Base-by-base conservation (phyloP, 257 asterid species). In the Schizonepeta tenuifolia region DNA sequence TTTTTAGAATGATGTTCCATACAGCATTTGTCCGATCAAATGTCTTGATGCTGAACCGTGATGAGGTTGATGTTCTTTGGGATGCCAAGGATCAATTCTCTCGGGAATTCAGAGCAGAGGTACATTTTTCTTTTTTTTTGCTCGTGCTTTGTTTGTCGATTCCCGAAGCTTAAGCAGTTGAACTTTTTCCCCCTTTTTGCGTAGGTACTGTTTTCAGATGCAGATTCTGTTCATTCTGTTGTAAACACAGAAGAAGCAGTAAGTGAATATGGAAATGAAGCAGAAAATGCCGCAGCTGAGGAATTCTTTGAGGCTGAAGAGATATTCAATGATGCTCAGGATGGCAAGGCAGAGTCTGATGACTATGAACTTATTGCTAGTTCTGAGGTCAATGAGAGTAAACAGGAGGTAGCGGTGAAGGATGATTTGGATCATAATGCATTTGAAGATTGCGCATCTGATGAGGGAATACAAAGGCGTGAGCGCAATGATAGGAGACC, bases 231-330 rank as follows among this genome's bases (percentile, higher is more conserved):
- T 79, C 84, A 85, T 50, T 85, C 90, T 76, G 75, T 80, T 58
- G 65, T 69, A 77, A 59, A 87, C 73, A 21, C 83, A 54, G 96
- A 90, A 65, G 85, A 86, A 66, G 82, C 69, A 74, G 87, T 2
- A 17, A 86, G 87, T 79, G 96, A 88, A 69, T 89, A 87, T 78
- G 95, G 81, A 60, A 88, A 60, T 71, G 98, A 89, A 82, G 65
- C 82, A 69, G 98, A 86, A 71, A 77, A 76, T 70, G 91, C 92
- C 65, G 77, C 91, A 56, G 89, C 91, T 1, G 99, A 95, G 69
- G 98, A 95, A 81, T 95, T 88, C 76, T 95, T 83, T 59, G 98
- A 95, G 90, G 99, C 92, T 54, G 99, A 90, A 82, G 98, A 95
- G 90, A 95, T 95, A 55, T 95, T 95, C 87, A 84, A 91, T 67